phyloP scores from a whole-genome alignment of 352 stramenopile species.

The Phytophthora crassamura region DNA sequence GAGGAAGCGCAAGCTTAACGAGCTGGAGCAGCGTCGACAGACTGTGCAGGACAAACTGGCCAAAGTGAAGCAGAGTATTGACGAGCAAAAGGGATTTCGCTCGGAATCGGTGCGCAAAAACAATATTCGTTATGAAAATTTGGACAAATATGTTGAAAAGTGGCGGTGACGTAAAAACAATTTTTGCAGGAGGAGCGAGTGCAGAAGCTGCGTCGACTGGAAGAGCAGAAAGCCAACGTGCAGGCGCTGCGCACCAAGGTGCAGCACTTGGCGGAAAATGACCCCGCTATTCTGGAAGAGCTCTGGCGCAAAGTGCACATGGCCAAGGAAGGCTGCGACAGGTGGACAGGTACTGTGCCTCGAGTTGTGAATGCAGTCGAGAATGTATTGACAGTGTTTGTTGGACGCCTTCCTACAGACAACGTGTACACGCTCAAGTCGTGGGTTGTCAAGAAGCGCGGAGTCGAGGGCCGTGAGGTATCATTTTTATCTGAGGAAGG shows the following conservation, averaged over 20 bases:
- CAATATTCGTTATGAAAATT: background rate
- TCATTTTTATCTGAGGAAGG: background rate
- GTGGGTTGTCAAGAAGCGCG: constrained; percentile 84
- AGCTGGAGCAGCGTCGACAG: constrained; percentile 65
- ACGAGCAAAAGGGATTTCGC: constrained; percentile 54
- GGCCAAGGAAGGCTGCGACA: constrained; percentile 73
- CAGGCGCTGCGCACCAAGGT: constrained; percentile 59
- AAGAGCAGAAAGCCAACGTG: constrained; percentile 58
- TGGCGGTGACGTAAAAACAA: constrained; percentile 1
- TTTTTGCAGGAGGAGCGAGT: constrained; percentile 62
- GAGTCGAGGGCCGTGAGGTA: constrained; percentile 68
- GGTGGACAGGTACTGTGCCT: constrained; percentile 68
- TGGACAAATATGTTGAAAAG: background rate
- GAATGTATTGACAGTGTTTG: background rate
- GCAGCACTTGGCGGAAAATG: constrained; percentile 76
- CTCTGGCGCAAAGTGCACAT: constrained; percentile 66
- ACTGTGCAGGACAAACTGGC: constrained; percentile 46
- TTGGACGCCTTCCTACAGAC: constrained; percentile 39
- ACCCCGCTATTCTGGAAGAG: constrained; percentile 69
- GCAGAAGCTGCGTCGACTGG: constrained; percentile 62
- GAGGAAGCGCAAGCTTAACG: constrained; percentile 74
- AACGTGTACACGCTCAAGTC: constrained; percentile 86
- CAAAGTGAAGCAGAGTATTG: constrained; percentile 58
- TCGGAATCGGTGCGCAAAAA: constrained; percentile 58
- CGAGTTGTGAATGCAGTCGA: too few relatives aligned